These are phyloP conservation scores for Phlegmacium glaucopus DNA, from an alignment of 768 basidiomycete species.

Conservation along the genomic window DNA sequence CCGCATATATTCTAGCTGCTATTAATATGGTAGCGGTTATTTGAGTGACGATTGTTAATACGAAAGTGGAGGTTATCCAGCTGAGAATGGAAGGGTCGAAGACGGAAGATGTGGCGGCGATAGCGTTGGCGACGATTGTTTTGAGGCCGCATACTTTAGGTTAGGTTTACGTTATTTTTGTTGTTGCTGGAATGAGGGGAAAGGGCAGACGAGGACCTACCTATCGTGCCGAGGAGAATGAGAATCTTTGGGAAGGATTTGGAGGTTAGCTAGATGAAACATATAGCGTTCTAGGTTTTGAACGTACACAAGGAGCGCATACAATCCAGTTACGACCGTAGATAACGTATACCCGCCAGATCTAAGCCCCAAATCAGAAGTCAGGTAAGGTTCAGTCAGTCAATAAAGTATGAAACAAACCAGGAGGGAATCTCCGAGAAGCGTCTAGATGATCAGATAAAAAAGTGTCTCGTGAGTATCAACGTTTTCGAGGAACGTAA, in stretches of 20 bases:
- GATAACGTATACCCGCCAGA: conserved; percentile 26
- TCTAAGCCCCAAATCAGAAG: conserved; percentile 3
- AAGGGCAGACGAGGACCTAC: conserved; percentile 6
- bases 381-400: background rate
- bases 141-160: conserved; percentile 21
- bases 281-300: background rate
- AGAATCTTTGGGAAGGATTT: conserved; percentile 15
- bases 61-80: conserved; percentile 25
- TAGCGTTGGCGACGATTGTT: conserved; percentile 20
- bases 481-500: too few relatives aligned
- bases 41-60: conserved; percentile 25
- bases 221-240: conserved; percentile 18
- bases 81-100: conserved; percentile 22
- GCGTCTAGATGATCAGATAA: conserved; percentile 14
- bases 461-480: too few relatives aligned
- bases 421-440: conserved; percentile 22
- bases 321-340: conserved; percentile 22
- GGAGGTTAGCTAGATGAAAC: background rate
- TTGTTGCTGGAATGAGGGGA: background rate
- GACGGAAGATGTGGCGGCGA: conserved; percentile 19
- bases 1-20: conserved; percentile 19
- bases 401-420: conserved; percentile 7
- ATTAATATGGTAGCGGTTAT: conserved; percentile 21
- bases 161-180: background rate
- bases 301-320: conserved; percentile 18